These are phyloP conservation scores for Papiliotrema laurentii DNA, from an alignment of 1,284 basidiomycete genomes.

Conservation along the genomic window DNA sequence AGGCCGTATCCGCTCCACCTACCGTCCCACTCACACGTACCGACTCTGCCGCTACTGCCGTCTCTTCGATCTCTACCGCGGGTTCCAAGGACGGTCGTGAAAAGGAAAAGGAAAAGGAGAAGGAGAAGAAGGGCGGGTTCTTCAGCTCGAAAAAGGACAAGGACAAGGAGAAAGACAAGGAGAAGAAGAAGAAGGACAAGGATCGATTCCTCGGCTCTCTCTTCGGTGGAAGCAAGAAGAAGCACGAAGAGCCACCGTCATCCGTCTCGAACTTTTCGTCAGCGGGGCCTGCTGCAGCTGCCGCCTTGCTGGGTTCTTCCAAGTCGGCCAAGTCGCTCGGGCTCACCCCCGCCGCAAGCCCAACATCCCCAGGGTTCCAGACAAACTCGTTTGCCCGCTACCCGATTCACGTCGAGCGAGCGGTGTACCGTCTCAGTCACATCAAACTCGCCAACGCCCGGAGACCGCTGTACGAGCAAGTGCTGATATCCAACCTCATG, in stretches of 20 bases:
- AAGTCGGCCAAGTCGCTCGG: conserved; percentile 64
- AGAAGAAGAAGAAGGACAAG: conserved; percentile 58
- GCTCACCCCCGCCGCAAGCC: conserved; percentile 37
- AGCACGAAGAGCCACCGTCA: conserved; percentile 60
- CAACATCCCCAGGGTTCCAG: conserved; percentile 57
- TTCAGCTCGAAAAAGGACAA: conserved; percentile 61
- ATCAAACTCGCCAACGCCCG: conserved; percentile 98
- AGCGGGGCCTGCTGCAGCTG: conserved; percentile 72
- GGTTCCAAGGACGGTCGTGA: conserved; percentile 38
- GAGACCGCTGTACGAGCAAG: conserved; percentile 94
- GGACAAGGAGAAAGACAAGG: conserved; percentile 61
- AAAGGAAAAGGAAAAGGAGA: conserved; percentile 61
- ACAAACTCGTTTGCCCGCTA: conserved; percentile 73
- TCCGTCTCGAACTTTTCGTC: conserved; percentile 51
- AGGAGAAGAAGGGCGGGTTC: conserved; percentile 50
- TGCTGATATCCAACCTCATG: conserved; percentile 98
- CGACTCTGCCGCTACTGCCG: conserved; percentile 20
- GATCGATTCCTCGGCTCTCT: conserved; percentile 83
- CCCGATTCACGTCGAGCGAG: conserved; percentile 96
- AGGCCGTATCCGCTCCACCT: conserved; percentile 23
- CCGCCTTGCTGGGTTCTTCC: conserved; percentile 72
- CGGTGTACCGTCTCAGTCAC: conserved; percentile 93
- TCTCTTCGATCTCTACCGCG: conserved; percentile 24
- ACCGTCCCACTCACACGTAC: conserved; percentile 26
- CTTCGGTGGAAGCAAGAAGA: conserved; percentile 76